Conservation (phyloP, 768 basidiomycete genomes). For the Sistotremastrum suecicum region DNA sequence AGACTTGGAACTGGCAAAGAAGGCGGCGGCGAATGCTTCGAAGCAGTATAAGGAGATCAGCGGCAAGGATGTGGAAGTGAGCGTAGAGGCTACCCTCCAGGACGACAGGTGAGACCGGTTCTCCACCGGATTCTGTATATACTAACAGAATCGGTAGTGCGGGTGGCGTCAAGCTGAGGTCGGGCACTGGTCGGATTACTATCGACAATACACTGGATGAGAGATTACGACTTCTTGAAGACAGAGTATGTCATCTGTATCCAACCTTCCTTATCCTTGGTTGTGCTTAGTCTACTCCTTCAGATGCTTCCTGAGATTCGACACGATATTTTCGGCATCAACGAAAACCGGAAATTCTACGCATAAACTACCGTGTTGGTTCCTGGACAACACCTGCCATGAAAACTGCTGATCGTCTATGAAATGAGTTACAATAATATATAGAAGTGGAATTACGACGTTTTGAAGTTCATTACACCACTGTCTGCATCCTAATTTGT, state of each 20-base stretch:
- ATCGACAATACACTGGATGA: conserved; percentile 95
- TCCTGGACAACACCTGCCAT: no score
- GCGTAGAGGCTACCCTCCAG: conserved; percentile 45
- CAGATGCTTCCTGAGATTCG: conserved; percentile 96
- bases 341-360: conserved; percentile 88
- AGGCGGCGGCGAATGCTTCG: conserved; percentile 52
- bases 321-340: conserved; percentile 74
- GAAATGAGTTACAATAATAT: no score
- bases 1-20: conserved; percentile 46
- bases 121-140: neutral
- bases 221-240: conserved; percentile 75
- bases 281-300: neutral
- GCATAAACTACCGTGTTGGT: conserved; percentile 23
- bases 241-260: conserved; percentile 46
- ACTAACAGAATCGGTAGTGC: conserved; percentile 32
- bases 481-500: no score
- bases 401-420: no score
- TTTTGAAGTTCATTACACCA: no score
- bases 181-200: conserved; percentile 62
- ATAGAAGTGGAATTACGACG: no score
- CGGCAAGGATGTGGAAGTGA: conserved; percentile 45
- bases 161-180: conserved; percentile 72
- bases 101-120: conserved; percentile 46
- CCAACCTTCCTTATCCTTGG: neutral
- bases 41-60: conserved; percentile 64